Conservation (phyloP, 495 filamentous ascomycete genomes). For the Tuber aestivum region DNA sequence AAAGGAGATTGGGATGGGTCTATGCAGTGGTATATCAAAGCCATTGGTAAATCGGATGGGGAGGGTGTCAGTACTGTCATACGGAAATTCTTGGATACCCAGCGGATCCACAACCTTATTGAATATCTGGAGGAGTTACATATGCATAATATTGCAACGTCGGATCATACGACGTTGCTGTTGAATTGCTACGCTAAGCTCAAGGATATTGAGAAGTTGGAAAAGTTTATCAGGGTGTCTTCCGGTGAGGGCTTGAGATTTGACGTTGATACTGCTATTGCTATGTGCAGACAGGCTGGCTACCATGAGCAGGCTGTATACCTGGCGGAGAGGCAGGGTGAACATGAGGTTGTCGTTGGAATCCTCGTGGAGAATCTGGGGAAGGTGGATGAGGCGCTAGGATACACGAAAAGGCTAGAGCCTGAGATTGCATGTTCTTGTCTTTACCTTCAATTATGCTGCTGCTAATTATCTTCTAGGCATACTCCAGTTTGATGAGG, state of each 20-base stretch:
- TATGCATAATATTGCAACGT: conserved; percentile 84
- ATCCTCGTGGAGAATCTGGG: conserved; percentile 94
- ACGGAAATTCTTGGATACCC: conserved; percentile 64
- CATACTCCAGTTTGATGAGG: conserved; percentile 87
- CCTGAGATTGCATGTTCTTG: conserved; percentile 61
- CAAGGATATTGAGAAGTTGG: conserved; percentile 90
- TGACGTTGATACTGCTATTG: conserved; percentile 92
- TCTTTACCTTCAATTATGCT: not conserved
- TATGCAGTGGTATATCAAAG: conserved; percentile 96
- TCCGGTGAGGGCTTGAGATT: conserved; percentile 92
- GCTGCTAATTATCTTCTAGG: conserved; percentile 49
- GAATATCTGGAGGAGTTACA: conserved; percentile 96
- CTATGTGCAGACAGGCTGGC: conserved; percentile 97
- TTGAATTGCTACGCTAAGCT: conserved; percentile 97
- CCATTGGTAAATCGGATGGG: conserved; percentile 59
- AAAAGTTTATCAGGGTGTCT: conserved; percentile 76
- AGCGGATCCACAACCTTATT: conserved; percentile 93
- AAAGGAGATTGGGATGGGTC: conserved; percentile 91
- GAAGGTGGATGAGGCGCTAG: conserved; percentile 75
- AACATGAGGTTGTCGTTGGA: conserved; percentile 88
- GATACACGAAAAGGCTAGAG: conserved; percentile 83
- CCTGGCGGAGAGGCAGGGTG: conserved; percentile 85
- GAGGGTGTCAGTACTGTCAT: conserved; percentile 42
- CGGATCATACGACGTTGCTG: conserved; percentile 92
- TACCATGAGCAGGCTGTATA: conserved; percentile 96